phyloP scores from a whole-genome alignment of 441 rosid genomes.

The Gossypium davidsonii region DNA sequence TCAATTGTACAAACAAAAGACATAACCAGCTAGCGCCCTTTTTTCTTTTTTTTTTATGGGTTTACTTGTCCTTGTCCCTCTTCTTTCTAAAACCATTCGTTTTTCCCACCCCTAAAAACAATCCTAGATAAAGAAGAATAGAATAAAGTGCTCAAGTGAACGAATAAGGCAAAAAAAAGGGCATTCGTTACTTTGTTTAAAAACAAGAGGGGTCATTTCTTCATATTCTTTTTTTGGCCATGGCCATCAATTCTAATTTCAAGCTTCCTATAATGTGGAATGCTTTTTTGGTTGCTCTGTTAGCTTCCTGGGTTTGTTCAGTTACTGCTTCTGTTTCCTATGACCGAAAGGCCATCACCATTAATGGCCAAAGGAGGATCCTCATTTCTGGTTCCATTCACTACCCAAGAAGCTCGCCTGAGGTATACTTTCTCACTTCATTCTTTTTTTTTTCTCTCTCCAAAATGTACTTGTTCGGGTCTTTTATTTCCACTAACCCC shows the following conservation, averaged over 20 bases:
- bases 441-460: neutral
- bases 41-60: neutral
- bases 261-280: conserved; percentile 44
- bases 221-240: neutral
- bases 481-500: conserved; percentile 12
- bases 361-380: conserved; percentile 88
- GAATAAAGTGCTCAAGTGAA: conserved; percentile 38
- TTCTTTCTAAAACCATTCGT: conserved; percentile 9
- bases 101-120: neutral
- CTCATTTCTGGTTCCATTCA: conserved; percentile 97
- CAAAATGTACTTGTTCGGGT: conserved; percentile 32
- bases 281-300: conserved; percentile 28
- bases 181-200: conserved; percentile 20
- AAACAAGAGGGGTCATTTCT: conserved; percentile 15
- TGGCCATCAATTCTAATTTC: conserved; percentile 30
- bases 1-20: neutral
- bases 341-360: conserved; percentile 69
- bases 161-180: conserved; percentile 17
- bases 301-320: conserved; percentile 37
- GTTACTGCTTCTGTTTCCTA: conserved; percentile 73
- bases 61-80: conserved; percentile 16
- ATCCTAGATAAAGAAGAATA: conserved; percentile 29
- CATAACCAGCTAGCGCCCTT: neutral
- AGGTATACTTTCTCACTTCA: conserved; percentile 35
- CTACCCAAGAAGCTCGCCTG: conserved; percentile 95